Percentiles rank a stretch among this genome's conserved stretches.
phyloP scores from a whole-genome alignment of 805 yeast species.

The Barnettozyma sucrosica region DNA sequence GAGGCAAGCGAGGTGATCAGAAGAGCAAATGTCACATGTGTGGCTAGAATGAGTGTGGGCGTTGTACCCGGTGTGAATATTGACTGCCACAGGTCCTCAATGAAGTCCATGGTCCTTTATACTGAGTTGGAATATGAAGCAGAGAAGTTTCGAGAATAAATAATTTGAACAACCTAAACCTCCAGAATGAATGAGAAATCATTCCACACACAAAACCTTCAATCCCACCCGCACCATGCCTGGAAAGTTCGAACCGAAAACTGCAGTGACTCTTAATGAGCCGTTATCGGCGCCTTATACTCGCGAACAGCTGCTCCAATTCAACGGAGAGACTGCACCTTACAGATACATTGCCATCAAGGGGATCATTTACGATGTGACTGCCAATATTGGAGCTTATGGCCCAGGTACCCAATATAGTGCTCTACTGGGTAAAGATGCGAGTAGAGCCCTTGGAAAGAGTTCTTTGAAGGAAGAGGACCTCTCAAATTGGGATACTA shows the following conservation, averaged over 20 bases:
- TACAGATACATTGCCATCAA: conserved; percentile 68
- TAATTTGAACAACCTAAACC: neutral
- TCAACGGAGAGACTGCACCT: conserved; percentile 38
- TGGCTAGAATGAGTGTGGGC: conserved; percentile 83
- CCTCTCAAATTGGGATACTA: conserved; percentile 46
- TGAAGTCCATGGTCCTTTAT: conserved; percentile 29
- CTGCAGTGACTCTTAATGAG: conserved; percentile 43
- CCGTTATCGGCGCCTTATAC: conserved; percentile 44
- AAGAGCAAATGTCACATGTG: conserved; percentile 74
- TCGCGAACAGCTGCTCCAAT: conserved; percentile 35
- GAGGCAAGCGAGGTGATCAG: conserved; percentile 50
- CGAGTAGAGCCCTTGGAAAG: conserved; percentile 69
- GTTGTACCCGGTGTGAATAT: conserved; percentile 90
- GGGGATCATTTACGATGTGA: conserved; percentile 76
- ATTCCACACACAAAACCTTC: neutral
- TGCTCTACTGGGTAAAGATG: conserved; percentile 70
- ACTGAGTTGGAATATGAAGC: neutral
- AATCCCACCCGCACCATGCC: neutral
- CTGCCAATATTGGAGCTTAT: conserved; percentile 56
- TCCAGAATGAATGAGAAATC: too few relatives aligned
- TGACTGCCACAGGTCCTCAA: conserved; percentile 80
- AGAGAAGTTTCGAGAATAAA: neutral
- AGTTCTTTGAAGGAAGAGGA: conserved; percentile 54
- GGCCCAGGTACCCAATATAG: conserved; percentile 76
- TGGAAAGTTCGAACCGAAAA: conserved; percentile 46